Evolutionary conservation across 2,329 filamentous ascomycete species (phyloP), one percentile per base, ranked within the genome.

Genomic region (Aspergillus sp.): DNA sequence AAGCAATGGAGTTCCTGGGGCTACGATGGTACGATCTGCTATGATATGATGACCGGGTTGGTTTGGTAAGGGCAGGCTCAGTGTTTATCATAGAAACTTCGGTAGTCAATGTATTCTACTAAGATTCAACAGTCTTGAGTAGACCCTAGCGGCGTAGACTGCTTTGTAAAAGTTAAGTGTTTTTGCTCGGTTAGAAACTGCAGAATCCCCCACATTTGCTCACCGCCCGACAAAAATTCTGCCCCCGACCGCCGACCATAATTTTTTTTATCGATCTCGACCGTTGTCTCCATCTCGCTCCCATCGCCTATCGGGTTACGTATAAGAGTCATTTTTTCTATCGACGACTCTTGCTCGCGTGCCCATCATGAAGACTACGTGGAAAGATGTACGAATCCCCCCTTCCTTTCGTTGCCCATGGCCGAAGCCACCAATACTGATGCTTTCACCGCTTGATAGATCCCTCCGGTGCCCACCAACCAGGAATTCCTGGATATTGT

Each of bases 401-500:
- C 50, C 4, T 14, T 5, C 6, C 17, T 5, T 33, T 19, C 9
- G 19, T n/a, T 31, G 21, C 19, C n/a, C 19, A 31, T 21, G 24
- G 33, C 33, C 33, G 14, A 33, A 50, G 27, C n/a, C 35, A 6
- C 23, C 37, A 31, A 52, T 56, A 60, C 50, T 64, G 58, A 62
- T 75, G 73, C 58, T 74, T 66, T 75, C 63, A 69, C 65, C 67
- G 66, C 66, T 70, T 64, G 62, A 64, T 64, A 79, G 73, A 96
- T 96, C 68, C 88, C 90, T 62, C 91, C 91, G 65, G 91, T 96
- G 65, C 93, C 93, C 58, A 96, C 90, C 70, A 89, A 89, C 75
- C 89, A 96, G 81, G 95, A 99, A 79, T 98, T 99, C 73, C 84
- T 99, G 69, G 95, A 99, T 78, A 97, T 99, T 75, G 93, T 98